Conservation (phyloP, 148 eudicot genomes). For the Rhododendron kiyosumense region DNA sequence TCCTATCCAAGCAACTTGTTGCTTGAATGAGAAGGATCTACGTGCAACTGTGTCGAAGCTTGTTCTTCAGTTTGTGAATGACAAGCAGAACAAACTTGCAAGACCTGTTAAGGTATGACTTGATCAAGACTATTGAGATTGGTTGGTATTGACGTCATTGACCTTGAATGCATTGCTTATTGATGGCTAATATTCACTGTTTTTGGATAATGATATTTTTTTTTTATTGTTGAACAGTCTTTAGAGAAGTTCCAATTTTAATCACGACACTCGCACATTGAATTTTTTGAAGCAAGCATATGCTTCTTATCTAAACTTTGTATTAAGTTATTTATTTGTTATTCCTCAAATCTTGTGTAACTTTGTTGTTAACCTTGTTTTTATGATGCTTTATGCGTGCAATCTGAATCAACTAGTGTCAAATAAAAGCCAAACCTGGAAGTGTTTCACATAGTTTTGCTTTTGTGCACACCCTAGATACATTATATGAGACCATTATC, state of each 20-base stretch:
- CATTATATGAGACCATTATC: background rate
- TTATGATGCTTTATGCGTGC: background rate
- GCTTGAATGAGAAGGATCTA: conserved; percentile 54
- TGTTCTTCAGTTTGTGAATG: conserved; percentile 46
- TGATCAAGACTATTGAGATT: background rate
- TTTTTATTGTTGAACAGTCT: background rate
- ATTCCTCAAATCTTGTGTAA: background rate
- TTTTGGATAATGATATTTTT: background rate
- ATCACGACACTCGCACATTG: background rate
- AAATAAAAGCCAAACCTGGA: background rate
- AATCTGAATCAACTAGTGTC: background rate
- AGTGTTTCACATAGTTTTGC: background rate
- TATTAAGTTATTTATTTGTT: background rate
- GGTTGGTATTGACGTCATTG: background rate
- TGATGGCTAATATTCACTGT: background rate
- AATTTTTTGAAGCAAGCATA: background rate
- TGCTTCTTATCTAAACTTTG: background rate
- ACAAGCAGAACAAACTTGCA: conserved; percentile 28
- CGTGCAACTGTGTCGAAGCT: conserved; percentile 46
- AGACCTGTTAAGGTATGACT: conserved; percentile 56
- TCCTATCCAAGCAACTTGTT: conserved; percentile 81
- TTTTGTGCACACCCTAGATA: background rate
- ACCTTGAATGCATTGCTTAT: background rate
- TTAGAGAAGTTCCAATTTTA: background rate
- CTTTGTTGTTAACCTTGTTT: background rate